Percentiles rank a stretch among this genome's conserved stretches.
phyloP scores from a whole-genome alignment of 345 rosid genomes.

The thale cress (Arabidopsis thaliana) region TAIR10.1 NC_003075.7:9706501-9707000 shows the following conservation, averaged over 20 bases:
- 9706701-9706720: constrained; percentile 95
- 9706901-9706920: constrained; percentile 67
- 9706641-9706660: constrained; percentile 91
- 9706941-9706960: constrained; percentile 92
- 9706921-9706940: constrained; percentile 81
- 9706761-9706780: background rate
- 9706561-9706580: constrained; percentile 54
- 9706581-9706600: constrained; percentile 77
- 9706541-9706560: background rate
- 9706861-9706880: constrained; percentile 91
- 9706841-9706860: constrained; percentile 90
- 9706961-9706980: constrained; percentile 96
- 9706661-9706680: constrained; percentile 80
- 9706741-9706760: constrained; percentile 56
- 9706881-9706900: constrained; percentile 94
- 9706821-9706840: constrained; percentile 75
- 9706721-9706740: constrained; percentile 90
- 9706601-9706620: constrained; percentile 81
- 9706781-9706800: background rate
- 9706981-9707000: constrained; percentile 55
- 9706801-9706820: constrained; percentile 59
- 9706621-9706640: constrained; percentile 80
- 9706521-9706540: background rate
- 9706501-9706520: background rate
- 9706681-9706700: constrained; percentile 81